Conservation (phyloP, 176 grass and related monocot species). For the Secale cereale region DNA sequence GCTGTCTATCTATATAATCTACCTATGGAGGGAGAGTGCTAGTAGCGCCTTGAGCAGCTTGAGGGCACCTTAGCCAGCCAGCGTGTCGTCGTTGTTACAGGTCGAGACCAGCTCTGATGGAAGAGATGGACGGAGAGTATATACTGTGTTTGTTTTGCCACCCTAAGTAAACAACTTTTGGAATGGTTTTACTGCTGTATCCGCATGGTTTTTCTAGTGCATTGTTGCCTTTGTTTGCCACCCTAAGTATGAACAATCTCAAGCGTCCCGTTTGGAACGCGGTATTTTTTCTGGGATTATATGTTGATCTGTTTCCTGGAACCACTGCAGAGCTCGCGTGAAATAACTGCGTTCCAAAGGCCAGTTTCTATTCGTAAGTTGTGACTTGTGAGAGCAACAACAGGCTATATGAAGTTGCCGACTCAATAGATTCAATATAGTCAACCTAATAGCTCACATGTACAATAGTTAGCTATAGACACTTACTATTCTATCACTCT, state of each 20-base stretch:
- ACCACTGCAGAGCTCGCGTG: neutral
- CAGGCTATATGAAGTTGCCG: too few relatives aligned
- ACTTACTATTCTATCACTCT: too few relatives aligned
- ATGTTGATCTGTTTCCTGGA: neutral
- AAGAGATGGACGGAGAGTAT: neutral
- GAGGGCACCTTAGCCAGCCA: constrained; percentile 42
- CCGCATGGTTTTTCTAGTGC: constrained; percentile 19
- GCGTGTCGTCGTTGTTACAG: constrained; percentile 22
- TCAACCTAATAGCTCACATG: too few relatives aligned
- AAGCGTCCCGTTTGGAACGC: neutral
- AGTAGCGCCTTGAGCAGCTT: constrained; percentile 24
- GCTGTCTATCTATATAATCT: neutral
- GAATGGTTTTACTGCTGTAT: constrained; percentile 30
- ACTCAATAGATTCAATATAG: too few relatives aligned
- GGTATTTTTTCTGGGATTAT: neutral
- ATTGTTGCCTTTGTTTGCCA: neutral
- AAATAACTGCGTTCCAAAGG: neutral
- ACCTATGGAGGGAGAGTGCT: neutral
- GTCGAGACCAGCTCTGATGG: constrained; percentile 17
- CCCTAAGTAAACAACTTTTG: constrained; percentile 12
- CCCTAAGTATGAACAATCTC: neutral
- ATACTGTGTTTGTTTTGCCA: constrained; percentile 18
- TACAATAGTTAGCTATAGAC: too few relatives aligned
- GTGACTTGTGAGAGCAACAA: too few relatives aligned
- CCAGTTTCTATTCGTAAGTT: too few relatives aligned